phyloP scores from a whole-genome alignment of 441 rosid genomes.

The Brassica balearica region DNA sequence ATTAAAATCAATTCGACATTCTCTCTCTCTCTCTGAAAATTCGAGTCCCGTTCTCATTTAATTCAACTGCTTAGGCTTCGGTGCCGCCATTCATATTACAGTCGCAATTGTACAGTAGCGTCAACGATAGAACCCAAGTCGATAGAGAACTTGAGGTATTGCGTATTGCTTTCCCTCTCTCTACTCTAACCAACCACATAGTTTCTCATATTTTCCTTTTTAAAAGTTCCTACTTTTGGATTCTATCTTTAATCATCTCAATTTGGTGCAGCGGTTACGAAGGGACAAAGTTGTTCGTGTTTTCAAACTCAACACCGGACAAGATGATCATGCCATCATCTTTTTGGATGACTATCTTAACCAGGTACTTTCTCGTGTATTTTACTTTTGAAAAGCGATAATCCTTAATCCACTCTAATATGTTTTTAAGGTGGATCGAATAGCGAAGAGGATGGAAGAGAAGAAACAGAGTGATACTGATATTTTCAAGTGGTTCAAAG shows the following conservation, averaged over 20 bases:
- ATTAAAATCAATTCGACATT: neutral
- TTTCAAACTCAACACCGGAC: conserved; percentile 88
- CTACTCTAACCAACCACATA: neutral
- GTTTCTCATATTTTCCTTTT: neutral
- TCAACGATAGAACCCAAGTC: conserved; percentile 86
- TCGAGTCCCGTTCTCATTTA: neutral
- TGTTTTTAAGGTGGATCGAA: conserved; percentile 60
- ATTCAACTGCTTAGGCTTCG: conserved; percentile 52
- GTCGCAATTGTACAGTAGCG: conserved; percentile 91
- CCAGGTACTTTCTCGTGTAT: conserved; percentile 54
- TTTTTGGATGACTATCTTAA: conserved; percentile 81
- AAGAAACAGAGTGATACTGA: conserved; percentile 61
- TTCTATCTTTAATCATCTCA: neutral
- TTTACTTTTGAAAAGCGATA: neutral
- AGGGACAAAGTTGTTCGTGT: conserved; percentile 80
- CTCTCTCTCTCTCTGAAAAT: neutral
- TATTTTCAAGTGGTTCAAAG: conserved; percentile 80
- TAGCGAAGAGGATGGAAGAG: conserved; percentile 72
- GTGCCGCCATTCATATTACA: conserved; percentile 81
- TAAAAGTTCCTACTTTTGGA: neutral
- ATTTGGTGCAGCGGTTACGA: conserved; percentile 59
- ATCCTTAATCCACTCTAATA: neutral
- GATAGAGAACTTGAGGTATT: conserved; percentile 89
- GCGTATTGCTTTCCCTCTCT: conserved; percentile 10
- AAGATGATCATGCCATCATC: conserved; percentile 93